A percentile compares a stretch with the other conserved stretches of the same genome.
phyloP scores from a whole-genome alignment of 108 stramenopile species.

The Nitzschia inconspicua region DNA sequence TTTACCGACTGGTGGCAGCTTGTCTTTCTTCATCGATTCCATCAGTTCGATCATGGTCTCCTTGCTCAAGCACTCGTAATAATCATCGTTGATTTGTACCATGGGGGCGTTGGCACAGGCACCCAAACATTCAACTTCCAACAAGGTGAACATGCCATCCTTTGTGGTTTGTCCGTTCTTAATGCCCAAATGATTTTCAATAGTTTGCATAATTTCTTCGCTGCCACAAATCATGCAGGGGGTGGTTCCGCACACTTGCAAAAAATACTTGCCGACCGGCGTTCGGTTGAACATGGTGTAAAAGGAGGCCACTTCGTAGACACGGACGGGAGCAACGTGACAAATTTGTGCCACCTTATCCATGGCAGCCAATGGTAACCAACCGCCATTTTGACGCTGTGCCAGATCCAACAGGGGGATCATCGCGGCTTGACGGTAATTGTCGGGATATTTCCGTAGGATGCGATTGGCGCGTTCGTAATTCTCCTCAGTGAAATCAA shows the following conservation, averaged over 20 bases:
- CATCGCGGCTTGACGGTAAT: constrained; percentile 96
- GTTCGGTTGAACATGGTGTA: constrained; percentile 99
- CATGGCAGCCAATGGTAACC: constrained; percentile 98
- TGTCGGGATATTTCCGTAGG: constrained; percentile 94
- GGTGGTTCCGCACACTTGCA: constrained; percentile 99
- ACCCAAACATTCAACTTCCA: constrained; percentile 99
- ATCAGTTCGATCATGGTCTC: constrained; percentile 91
- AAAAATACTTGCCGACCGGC: constrained; percentile 99
- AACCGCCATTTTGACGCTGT: constrained; percentile 96
- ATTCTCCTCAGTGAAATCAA: constrained; percentile 96
- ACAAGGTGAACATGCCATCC: constrained; percentile 96
- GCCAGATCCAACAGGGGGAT: constrained; percentile 96
- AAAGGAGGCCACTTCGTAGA: constrained; percentile 97
- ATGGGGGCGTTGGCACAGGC: constrained; percentile 99
- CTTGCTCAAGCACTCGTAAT: constrained; percentile 98
- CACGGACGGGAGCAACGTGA: constrained; percentile 83
- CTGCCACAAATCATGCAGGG: constrained; percentile 99
- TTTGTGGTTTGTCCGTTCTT: constrained; percentile 94
- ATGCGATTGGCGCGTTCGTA: constrained; percentile 87
- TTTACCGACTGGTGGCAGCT: constrained; percentile 88
- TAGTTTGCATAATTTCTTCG: constrained; percentile 98
- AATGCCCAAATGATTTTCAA: constrained; percentile 95
- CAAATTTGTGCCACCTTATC: constrained; percentile 98
- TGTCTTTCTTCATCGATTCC: constrained; percentile 91
- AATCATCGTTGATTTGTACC: constrained; percentile 99